Conservation (phyloP, 1,284 basidiomycete genomes). For the Apiotrichum gracile region DNA sequence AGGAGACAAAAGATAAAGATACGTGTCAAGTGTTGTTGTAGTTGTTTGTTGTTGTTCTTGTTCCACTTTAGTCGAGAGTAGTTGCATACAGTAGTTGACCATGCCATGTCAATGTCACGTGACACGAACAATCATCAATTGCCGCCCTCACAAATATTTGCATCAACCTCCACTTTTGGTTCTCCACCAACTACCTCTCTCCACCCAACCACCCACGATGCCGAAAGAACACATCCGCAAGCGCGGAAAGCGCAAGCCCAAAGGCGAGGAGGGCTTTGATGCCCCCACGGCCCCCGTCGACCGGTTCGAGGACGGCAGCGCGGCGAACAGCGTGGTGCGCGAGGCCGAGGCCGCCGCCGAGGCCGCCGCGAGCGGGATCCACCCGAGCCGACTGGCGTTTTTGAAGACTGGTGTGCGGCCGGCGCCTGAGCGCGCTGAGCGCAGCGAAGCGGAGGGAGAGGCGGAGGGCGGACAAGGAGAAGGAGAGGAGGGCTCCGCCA, state of each 20-base stretch:
- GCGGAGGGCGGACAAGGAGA: conserved; percentile 8
- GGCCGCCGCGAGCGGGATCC: conserved; percentile 26
- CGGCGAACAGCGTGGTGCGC: background rate
- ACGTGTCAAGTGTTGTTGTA: too few species aligned
- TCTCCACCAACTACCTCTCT: background rate
- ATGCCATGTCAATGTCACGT: too few species aligned
- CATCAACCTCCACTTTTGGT: background rate
- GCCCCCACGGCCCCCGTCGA: conserved; percentile 1
- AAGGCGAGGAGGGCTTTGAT: conserved; percentile 20
- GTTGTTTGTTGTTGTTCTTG: too few species aligned
- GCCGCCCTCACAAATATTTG: too few species aligned
- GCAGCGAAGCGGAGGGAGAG: conserved; percentile 1
- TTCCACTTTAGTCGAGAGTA: too few species aligned
- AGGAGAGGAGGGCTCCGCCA: conserved; percentile 1
- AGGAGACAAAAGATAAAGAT: too few species aligned
- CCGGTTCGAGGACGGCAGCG: background rate
- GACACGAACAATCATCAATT: too few species aligned
- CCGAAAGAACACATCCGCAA: conserved; percentile 46
- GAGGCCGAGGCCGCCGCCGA: conserved; percentile 8
- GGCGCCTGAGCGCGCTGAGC: background rate
- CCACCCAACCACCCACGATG: conserved; percentile 24
- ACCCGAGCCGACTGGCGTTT: conserved; percentile 37
- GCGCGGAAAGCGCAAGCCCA: conserved; percentile 45
- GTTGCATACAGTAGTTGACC: too few species aligned
- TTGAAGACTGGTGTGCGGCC: conserved; percentile 22